Evolutionary conservation across 2,329 filamentous ascomycete genomes (phyloP).

Genomic region (Hirsutella thompsonii): DNA sequence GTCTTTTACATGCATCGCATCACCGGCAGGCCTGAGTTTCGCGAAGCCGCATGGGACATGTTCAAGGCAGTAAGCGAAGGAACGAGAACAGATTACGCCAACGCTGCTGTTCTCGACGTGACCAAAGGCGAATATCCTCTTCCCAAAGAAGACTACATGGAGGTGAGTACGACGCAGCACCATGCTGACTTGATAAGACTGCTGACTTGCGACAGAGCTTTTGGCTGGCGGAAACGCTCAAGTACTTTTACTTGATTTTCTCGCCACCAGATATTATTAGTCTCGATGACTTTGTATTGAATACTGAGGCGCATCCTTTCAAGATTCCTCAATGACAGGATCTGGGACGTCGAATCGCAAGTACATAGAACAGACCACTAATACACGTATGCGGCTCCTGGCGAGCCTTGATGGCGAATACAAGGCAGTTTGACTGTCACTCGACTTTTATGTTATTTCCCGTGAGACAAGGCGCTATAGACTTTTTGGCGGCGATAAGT

Average conservation of each 20-base stretch:
- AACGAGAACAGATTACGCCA: constrained; percentile 45
- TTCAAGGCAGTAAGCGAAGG: constrained; percentile 47
- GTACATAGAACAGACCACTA: not conserved
- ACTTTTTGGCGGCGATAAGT: no score
- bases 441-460: no score
- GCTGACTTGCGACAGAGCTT: constrained; percentile 51
- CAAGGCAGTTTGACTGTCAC: no score
- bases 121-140: constrained; percentile 10
- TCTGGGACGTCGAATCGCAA: not conserved
- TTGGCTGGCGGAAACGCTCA: constrained; percentile 72
- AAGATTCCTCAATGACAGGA: not conserved
- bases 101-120: constrained; percentile 54
- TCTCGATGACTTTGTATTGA: constrained; percentile 26
- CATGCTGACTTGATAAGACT: constrained; percentile 27
- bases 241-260: constrained; percentile 63
- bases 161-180: constrained; percentile 24
- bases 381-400: no score
- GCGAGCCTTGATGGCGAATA: no score
- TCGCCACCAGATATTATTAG: constrained; percentile 38
- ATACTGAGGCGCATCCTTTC: constrained; percentile 40
- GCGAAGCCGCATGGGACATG: constrained; percentile 61
- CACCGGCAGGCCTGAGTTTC: constrained; percentile 51
- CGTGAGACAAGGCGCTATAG: no score
- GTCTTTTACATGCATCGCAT: constrained; percentile 67
- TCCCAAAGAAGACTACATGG: constrained; percentile 38